Conservation (phyloP, 768 basidiomycete genomes). For the Boletus coccyginus region DNA sequence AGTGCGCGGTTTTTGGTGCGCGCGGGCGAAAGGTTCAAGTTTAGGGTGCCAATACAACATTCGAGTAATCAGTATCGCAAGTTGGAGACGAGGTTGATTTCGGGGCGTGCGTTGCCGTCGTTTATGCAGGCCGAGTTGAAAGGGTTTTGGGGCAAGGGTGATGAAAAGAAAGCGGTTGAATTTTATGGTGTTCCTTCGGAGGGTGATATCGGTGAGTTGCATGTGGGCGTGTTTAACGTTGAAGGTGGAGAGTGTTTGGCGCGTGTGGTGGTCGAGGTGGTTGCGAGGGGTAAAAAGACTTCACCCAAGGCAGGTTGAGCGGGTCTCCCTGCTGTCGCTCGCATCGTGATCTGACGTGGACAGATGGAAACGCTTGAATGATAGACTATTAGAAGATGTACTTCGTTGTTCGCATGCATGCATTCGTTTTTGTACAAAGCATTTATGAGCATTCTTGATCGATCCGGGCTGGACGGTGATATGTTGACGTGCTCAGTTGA, state of each 20-base stretch:
- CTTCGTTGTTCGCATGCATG: constrained; percentile 15
- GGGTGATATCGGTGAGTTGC: constrained; percentile 51
- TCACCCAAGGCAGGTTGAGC: constrained; percentile 27
- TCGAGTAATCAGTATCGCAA: constrained; percentile 30
- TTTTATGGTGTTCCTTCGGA: constrained; percentile 52
- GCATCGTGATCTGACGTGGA: constrained; percentile 9
- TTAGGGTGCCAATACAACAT: constrained; percentile 45
- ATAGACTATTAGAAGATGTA: constrained; percentile 13
- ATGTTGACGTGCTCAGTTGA: background rate
- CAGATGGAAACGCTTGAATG: background rate
- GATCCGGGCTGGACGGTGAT: background rate
- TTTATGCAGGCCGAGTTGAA: constrained; percentile 56
- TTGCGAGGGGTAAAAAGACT: constrained; percentile 31
- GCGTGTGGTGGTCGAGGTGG: constrained; percentile 56
- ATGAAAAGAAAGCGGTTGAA: constrained; percentile 50
- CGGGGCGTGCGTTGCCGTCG: constrained; percentile 51
- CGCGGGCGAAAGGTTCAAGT: constrained; percentile 57
- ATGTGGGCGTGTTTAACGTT: constrained; percentile 52
- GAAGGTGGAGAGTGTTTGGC: constrained; percentile 52
- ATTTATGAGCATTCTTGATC: constrained; percentile 7
- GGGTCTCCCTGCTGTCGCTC: constrained; percentile 18
- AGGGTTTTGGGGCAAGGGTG: constrained; percentile 30
- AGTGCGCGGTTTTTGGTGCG: constrained; percentile 48
- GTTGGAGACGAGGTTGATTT: constrained; percentile 48
- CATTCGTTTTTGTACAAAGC: constrained; percentile 21